phyloP scores from a whole-genome alignment of 2,329 filamentous ascomycete species.

The Trichophyton equinum region DNA sequence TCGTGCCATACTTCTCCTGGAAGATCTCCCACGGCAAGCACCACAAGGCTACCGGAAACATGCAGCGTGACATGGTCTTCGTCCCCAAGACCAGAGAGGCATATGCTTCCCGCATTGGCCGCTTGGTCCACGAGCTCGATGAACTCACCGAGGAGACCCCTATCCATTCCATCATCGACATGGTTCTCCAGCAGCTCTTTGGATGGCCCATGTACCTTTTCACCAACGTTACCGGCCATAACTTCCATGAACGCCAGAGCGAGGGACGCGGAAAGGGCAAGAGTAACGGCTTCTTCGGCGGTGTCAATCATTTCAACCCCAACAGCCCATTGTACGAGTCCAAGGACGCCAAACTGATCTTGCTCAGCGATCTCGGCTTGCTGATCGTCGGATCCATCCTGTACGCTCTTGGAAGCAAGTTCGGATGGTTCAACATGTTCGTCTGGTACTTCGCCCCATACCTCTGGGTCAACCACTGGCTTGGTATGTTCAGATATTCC shows the following conservation, averaged over 20 bases:
- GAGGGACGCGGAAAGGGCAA: conserved; percentile 93
- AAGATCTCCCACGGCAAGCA: conserved; percentile 99
- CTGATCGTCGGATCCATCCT: conserved; percentile 50
- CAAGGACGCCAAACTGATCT: conserved; percentile 76
- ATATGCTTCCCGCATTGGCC: conserved; percentile 63
- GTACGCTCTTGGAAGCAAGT: conserved; percentile 58
- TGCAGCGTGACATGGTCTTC: conserved; percentile 98
- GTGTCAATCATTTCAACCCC: conserved; percentile 93
- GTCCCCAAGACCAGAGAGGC: conserved; percentile 81
- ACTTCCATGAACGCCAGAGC: conserved; percentile 78
- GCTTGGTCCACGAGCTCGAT: conserved; percentile 63
- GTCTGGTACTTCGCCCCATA: conserved; percentile 96
- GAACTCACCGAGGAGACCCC: conserved; percentile 95
- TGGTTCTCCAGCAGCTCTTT: conserved; percentile 73
- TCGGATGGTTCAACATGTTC: conserved; percentile 72
- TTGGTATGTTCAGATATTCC: conserved; percentile 51
- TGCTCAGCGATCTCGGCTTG: conserved; percentile 75
- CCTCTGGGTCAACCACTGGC: conserved; percentile 98
- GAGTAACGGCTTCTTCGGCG: conserved; percentile 62
- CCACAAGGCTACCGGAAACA: conserved; percentile 96
- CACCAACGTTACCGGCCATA: conserved; percentile 89
- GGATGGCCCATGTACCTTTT: conserved; percentile 91
- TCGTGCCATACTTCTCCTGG: conserved; percentile 98
- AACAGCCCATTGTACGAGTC: conserved; percentile 80
- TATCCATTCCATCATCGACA: conserved; percentile 59